These are phyloP conservation scores for Tilletia indica DNA, from an alignment of 1,284 basidiomycete genomes.

Conservation along the genomic window DNA sequence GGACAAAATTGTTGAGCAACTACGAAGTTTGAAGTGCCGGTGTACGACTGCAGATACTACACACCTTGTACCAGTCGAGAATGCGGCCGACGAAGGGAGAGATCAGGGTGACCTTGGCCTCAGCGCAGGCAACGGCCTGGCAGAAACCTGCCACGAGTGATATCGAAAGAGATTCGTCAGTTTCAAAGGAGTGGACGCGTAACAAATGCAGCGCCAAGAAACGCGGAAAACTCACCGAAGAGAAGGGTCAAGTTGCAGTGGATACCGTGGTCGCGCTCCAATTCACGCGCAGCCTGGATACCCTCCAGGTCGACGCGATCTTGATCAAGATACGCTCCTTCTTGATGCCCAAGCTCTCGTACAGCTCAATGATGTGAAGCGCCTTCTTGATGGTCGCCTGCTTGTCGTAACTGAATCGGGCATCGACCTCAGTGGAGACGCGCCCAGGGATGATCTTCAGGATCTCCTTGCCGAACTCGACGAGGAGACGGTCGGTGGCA, in stretches of 20 bases:
- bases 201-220: neutral
- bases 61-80: constrained; percentile 54
- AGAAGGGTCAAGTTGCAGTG: constrained; percentile 98
- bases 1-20: neutral
- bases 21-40: neutral
- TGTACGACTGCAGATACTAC: neutral
- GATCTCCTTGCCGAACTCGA: constrained; percentile 96
- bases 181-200: neutral
- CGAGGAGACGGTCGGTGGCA: constrained; percentile 85
- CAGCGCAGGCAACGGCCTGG: constrained; percentile 97
- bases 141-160: constrained; percentile 65
- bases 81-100: constrained; percentile 95
- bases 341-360: constrained; percentile 83
- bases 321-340: constrained; percentile 93
- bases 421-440: constrained; percentile 98
- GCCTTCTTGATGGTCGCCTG: constrained; percentile 81
- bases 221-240: constrained; percentile 63
- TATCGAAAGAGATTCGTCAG: neutral
- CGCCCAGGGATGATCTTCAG: constrained; percentile 93
- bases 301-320: constrained; percentile 99
- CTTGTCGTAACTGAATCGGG: constrained; percentile 93
- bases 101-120: constrained; percentile 95
- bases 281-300: constrained; percentile 94
- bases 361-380: constrained; percentile 85
- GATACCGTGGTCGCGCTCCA: constrained; percentile 82